Evolutionary conservation across 352 stramenopile genomes (phyloP).

Genomic region (Thalassiosira hispida): DNA sequence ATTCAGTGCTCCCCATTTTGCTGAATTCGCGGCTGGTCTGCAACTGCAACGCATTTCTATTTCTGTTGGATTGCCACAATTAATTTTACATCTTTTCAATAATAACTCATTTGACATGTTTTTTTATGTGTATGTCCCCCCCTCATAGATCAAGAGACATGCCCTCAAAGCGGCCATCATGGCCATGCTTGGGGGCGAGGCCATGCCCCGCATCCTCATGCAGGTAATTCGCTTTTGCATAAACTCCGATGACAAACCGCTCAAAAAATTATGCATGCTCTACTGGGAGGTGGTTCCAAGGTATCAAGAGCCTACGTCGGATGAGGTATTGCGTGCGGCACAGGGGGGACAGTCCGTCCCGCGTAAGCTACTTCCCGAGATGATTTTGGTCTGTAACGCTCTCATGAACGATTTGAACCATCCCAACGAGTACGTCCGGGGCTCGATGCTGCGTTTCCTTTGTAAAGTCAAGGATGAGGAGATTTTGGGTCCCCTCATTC

Average conservation of each 20-base stretch:
- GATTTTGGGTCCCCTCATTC: conserved; percentile 91
- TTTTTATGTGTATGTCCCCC: too few species aligned
- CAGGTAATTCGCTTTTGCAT: conserved; percentile 99
- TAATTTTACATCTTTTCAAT: too few species aligned
- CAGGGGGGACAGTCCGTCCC: conserved; percentile 70
- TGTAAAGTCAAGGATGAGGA: conserved; percentile 99
- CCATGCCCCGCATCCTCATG: conserved; percentile 98
- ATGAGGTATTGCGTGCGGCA: conserved; percentile 68
- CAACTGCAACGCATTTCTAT: neutral
- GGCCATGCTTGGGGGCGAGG: conserved; percentile 96
- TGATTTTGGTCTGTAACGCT: conserved; percentile 99
- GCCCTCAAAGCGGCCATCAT: conserved; percentile 99
- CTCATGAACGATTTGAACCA: conserved; percentile 99
- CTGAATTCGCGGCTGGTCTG: too few species aligned
- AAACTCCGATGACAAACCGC: conserved; percentile 97
- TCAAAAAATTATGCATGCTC: conserved; percentile 99
- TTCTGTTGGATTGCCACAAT: neutral
- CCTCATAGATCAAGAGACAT: conserved; percentile 93
- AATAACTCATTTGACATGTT: too few species aligned
- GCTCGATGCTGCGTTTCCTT: conserved; percentile 98
- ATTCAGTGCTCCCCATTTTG: too few species aligned
- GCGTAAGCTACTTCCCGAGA: conserved; percentile 97
- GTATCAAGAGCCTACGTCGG: conserved; percentile 89
- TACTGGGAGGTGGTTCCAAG: conserved; percentile 99
- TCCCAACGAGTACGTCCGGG: conserved; percentile 99